A percentile compares a stretch with the other conserved stretches of the same genome.
Evolutionary conservation across 2,329 filamentous ascomycete species (phyloP).

Genomic region (Gaeumannomyces sp.): DNA sequence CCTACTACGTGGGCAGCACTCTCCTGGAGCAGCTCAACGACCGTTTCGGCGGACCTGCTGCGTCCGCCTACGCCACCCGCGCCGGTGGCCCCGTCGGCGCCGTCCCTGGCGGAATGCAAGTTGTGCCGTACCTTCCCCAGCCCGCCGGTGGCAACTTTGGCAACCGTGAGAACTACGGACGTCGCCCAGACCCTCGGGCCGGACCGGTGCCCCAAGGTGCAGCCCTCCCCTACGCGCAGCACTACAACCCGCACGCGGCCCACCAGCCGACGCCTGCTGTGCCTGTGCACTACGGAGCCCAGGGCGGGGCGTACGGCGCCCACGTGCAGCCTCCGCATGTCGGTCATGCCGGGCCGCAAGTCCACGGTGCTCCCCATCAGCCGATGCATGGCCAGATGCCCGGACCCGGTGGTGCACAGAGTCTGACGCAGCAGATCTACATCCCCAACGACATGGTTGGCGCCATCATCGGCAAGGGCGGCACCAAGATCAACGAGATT

Average conservation of each 20-base stretch:
- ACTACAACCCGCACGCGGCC: conserved; percentile 61
- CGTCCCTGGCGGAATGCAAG: conserved; percentile 95
- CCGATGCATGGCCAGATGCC: conserved; percentile 61
- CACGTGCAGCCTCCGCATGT: conserved; percentile 70
- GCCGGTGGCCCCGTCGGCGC: conserved; percentile 90
- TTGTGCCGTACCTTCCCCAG: conserved; percentile 95
- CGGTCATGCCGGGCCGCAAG: conserved; percentile 52
- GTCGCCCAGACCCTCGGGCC: conserved; percentile 65
- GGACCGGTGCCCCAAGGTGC: conserved; percentile 53
- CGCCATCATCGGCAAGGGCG: conserved; percentile 97
- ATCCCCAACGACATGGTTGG: conserved; percentile 99
- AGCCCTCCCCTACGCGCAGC: conserved; percentile 67
- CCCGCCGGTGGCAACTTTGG: conserved; percentile 89
- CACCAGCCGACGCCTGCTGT: conserved; percentile 59
- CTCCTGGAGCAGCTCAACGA: conserved; percentile 95
- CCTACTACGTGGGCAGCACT: conserved; percentile 98
- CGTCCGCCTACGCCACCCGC: conserved; percentile 94
- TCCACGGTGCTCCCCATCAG: conserved; percentile 63
- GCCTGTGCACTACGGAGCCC: conserved; percentile 73
- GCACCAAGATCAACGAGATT: conserved; percentile 99
- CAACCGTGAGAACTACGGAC: conserved; percentile 77
- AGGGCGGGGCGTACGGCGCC: conserved; percentile 69
- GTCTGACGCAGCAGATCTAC: conserved; percentile 92
- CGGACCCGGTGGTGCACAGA: conserved; percentile 57
- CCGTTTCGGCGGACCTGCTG: conserved; percentile 88